phyloP scores from a whole-genome alignment of 805 yeast species.

The Grigorovia yakushimaensis region DNA sequence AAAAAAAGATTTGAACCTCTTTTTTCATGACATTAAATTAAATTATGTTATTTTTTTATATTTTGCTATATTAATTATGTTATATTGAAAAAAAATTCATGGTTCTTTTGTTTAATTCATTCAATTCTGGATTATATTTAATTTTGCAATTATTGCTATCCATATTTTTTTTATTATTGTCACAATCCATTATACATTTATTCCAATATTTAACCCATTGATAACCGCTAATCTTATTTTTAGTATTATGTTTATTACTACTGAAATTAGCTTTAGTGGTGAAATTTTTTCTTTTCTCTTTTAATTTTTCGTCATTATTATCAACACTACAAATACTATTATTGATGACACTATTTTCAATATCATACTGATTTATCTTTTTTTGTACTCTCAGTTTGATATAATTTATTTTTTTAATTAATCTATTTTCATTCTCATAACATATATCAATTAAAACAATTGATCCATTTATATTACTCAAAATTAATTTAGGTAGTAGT shows the following conservation, averaged over 20 bases:
- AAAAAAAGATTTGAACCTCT: too few species aligned
- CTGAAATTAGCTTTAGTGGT: too few species aligned
- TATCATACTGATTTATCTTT: neutral
- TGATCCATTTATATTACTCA: slow-evolving; percentile 5
- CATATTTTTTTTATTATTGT: neutral
- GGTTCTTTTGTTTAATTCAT: neutral
- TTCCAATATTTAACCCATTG: neutral
- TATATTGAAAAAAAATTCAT: neutral
- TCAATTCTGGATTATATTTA: neutral
- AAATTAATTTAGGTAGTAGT: slow-evolving; percentile 5
- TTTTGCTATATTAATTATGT: neutral
- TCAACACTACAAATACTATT: neutral
- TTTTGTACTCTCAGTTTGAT: slow-evolving; percentile 9
- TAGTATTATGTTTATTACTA: too few species aligned
- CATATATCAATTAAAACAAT: slow-evolving; percentile 1
- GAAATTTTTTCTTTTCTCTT: neutral
- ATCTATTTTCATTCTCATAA: slow-evolving; percentile 8
- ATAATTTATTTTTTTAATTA: slow-evolving; percentile 8
- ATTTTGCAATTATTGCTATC: neutral
- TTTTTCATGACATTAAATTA: too few species aligned
- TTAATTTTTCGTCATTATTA: too few species aligned
- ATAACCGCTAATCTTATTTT: neutral
- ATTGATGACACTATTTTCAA: neutral
- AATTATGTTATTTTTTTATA: neutral
- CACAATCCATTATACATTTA: neutral